Percentiles rank a stretch among this genome's conserved stretches.
These are phyloP conservation scores for Astrothelium macrocarpum DNA, from an alignment of 495 filamentous ascomycete genomes.

Conservation along the genomic window DNA sequence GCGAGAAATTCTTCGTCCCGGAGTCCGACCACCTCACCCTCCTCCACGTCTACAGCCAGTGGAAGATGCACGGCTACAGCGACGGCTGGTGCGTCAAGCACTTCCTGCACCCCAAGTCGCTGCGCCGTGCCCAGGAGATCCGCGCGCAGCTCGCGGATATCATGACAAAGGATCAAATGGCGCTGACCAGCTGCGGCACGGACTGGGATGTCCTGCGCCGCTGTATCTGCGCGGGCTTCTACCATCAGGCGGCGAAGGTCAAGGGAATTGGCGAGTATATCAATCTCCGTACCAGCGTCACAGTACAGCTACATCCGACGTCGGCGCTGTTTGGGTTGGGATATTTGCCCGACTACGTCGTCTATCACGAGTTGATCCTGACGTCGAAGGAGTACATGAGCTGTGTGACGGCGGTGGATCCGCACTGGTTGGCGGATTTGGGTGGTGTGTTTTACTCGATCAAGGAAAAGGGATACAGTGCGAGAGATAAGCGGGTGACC, in stretches of 20 bases:
- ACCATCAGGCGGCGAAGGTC: constrained; percentile 94
- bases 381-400: constrained; percentile 99
- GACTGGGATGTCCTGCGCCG: constrained; percentile 95
- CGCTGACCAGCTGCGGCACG: constrained; percentile 77
- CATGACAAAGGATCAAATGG: constrained; percentile 89
- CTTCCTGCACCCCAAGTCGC: constrained; percentile 85
- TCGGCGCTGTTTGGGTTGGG: constrained; percentile 86
- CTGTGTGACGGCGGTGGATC: constrained; percentile 91
- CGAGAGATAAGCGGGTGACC: constrained; percentile 75
- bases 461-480: constrained; percentile 95
- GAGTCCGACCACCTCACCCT: constrained; percentile 96
- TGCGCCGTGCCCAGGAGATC: constrained; percentile 86
- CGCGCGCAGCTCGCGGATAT: constrained; percentile 89
- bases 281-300: constrained; percentile 89
- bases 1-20: constrained; percentile 98
- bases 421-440: constrained; percentile 95
- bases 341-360: constrained; percentile 90
- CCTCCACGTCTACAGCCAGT: constrained; percentile 91
- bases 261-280: constrained; percentile 96
- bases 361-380: constrained; percentile 96
- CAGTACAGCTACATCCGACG: constrained; percentile 88
- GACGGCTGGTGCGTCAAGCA: constrained; percentile 89
- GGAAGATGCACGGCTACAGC: constrained; percentile 81
- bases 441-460: constrained; percentile 98
- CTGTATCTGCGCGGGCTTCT: constrained; percentile 96